These are phyloP conservation scores for Phytophthora tentaculata DNA, from an alignment of 352 stramenopile genomes.

Conservation along the genomic window DNA sequence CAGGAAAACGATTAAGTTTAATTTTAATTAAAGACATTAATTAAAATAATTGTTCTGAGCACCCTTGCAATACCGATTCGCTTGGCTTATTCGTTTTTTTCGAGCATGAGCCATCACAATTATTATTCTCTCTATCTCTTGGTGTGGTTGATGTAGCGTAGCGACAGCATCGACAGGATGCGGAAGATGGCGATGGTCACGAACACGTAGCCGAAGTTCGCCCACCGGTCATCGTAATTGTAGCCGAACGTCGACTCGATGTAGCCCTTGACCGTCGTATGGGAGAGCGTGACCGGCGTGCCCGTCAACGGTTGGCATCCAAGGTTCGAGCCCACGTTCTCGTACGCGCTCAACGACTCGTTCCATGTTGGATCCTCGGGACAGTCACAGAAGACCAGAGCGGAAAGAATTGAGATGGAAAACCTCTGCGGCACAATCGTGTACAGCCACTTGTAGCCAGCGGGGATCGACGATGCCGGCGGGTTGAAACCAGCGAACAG, in stretches of 20 bases:
- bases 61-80: no score
- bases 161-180: slow-evolving; percentile 16
- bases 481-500: slow-evolving; percentile 20
- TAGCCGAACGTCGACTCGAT: slow-evolving; percentile 18
- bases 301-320: slow-evolving; percentile 11
- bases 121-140: slow-evolving; percentile 31
- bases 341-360: slow-evolving; percentile 10
- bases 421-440: slow-evolving; percentile 20
- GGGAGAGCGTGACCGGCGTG: slow-evolving; percentile 8
- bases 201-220: slow-evolving; percentile 20
- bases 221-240: slow-evolving; percentile 18
- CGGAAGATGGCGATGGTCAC: slow-evolving; percentile 17
- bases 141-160: slow-evolving; percentile 19
- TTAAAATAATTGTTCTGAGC: no score
- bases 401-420: slow-evolving; percentile 8
- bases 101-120: no score
- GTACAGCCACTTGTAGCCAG: slow-evolving; percentile 1
- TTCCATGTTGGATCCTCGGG: slow-evolving; percentile 18
- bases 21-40: no score
- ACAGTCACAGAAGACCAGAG: slow-evolving; percentile 16
- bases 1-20: no score
- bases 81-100: no score
- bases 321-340: slow-evolving; percentile 16
- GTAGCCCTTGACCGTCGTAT: slow-evolving; percentile 20
- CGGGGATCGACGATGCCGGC: slow-evolving; percentile 5